Conservation (phyloP, 176 grass and related monocot genomes). For the Cymbopogon citratus region DNA sequence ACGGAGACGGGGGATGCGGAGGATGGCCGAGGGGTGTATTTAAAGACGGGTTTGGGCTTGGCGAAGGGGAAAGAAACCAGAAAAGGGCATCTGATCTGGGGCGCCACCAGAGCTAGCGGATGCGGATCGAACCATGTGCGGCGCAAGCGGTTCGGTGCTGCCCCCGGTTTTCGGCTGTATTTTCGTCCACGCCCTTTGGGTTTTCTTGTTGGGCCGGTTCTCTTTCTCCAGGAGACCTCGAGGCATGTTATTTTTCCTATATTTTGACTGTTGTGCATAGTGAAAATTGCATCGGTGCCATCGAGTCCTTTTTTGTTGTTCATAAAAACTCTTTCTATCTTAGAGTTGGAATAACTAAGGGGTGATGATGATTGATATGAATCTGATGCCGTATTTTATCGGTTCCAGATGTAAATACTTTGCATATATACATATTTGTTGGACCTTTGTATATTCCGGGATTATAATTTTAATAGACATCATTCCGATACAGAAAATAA, state of each 20-base stretch:
- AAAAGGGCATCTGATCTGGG: constrained; percentile 25
- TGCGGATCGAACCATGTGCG: constrained; percentile 19
- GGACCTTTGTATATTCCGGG: too few species aligned
- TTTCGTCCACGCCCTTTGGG: not conserved
- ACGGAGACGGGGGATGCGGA: not conserved
- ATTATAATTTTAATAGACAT: too few species aligned
- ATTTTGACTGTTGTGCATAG: not conserved
- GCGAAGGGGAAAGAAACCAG: constrained; percentile 41
- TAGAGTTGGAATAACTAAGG: not conserved
- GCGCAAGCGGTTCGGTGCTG: not conserved
- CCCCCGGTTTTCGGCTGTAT: not conserved
- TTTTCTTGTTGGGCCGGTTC: not conserved
- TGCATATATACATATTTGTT: too few species aligned
- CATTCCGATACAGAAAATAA: too few species aligned
- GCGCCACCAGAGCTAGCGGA: not conserved
- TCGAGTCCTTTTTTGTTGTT: not conserved
- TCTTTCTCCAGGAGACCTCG: not conserved
- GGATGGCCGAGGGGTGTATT: not conserved
- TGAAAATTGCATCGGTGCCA: not conserved
- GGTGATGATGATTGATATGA: too few species aligned
- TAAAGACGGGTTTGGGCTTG: constrained; percentile 37
- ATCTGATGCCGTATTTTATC: too few species aligned
- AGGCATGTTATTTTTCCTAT: not conserved
- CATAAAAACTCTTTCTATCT: not conserved
- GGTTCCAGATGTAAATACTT: too few species aligned